phyloP scores from a whole-genome alignment of 257 asterid species.

The Datura wrightii region DNA sequence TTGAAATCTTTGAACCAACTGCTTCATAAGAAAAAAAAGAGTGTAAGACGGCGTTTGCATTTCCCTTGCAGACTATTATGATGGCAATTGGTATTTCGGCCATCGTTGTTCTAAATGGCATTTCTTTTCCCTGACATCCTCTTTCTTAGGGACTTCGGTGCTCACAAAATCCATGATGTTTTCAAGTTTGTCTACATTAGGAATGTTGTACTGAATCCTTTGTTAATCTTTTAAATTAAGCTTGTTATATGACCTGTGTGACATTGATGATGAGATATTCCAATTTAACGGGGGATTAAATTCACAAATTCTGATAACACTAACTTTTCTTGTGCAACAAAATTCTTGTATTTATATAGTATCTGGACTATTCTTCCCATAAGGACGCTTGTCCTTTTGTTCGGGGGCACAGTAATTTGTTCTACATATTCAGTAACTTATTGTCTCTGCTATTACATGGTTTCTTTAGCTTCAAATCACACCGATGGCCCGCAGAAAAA shows the following conservation, averaged over 20 bases:
- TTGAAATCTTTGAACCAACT: not conserved
- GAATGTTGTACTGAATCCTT: not conserved
- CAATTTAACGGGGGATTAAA: not conserved
- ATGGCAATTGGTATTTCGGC: not conserved
- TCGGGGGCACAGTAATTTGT: not conserved
- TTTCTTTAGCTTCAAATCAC: conserved; percentile 45
- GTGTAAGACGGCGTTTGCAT: not conserved
- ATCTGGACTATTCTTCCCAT: not conserved
- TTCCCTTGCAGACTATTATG: not conserved
- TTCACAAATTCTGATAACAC: not conserved
- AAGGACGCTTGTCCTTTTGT: not conserved
- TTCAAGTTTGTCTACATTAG: not conserved
- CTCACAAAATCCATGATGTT: not conserved
- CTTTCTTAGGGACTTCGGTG: not conserved
- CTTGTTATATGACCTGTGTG: not conserved
- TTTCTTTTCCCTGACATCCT: not conserved
- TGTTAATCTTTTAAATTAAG: not conserved
- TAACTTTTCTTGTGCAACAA: too few species aligned
- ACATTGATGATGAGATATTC: not conserved
- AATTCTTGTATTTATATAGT: conserved; percentile 1
- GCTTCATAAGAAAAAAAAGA: not conserved
- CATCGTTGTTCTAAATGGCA: not conserved
- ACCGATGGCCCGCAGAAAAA: conserved; percentile 37
- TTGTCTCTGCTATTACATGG: conserved; percentile 19
- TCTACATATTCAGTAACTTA: not conserved